Evolutionary conservation across 306 rosid species (phyloP), one percentile per base, ranked within the genome.

Genomic region (Sophora flavescens): DNA sequence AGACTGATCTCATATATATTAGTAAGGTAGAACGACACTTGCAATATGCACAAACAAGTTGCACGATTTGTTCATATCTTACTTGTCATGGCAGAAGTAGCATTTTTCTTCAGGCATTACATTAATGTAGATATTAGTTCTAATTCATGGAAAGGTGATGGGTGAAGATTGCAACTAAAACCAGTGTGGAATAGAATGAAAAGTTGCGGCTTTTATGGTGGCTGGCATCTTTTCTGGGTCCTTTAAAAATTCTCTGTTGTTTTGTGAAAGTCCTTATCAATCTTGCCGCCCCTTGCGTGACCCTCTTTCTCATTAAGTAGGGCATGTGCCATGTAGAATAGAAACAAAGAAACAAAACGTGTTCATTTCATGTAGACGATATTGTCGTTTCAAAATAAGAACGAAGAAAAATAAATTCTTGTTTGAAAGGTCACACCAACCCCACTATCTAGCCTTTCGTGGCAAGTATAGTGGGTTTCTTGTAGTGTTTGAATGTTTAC

Each of bases 291-390:
- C 78, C 68, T 16, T 4, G 53, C n/a, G 62, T 84, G 81, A 71
- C 72, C 45, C 6, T 9, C 0, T 10, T 33, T 76, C 52, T 68
- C 45, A 66, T 72, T 30, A 22, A 65, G 35, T 8, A 16, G 6
- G 22, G 10, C n/a, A n/a, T n/a, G n/a, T 22, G 22, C 22, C 22
- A 22, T 22, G 22, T 22, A 22, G 22, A 22, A 15, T 65, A 30
- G 62, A 76, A 68, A 41, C 70, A 18, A 63, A 51, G 11, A 39
- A 61, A 10, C 8, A 41, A 61, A 76, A 83, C 82, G 85, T 78
- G 92, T 91, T 78, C 96, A 91, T 63, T 91, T 89, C 89, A 89
- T 72, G 16, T 87, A 74, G 93, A 76, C 93, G 61, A 3, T 13
- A 14, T 33, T 22, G 5, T 4, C n/a, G 13, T 41, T 30, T 15